These are phyloP conservation scores for Lyophyllum semitale DNA, from an alignment of 768 basidiomycete species.

Conservation along the genomic window DNA sequence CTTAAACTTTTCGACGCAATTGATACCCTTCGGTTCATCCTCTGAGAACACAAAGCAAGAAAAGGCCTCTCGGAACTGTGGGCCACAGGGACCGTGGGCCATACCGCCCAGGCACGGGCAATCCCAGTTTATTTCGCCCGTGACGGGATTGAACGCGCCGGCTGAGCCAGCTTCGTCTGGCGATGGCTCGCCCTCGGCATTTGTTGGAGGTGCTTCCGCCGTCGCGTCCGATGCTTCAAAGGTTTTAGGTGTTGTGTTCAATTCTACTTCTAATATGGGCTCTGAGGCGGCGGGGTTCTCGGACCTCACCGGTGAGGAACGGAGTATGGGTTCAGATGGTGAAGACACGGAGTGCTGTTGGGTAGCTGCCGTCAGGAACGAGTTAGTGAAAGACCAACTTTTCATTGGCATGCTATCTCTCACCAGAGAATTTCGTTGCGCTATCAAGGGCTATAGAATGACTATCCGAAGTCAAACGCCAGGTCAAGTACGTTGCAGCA, in stretches of 20 bases:
- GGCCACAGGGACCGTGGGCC: slow-evolving; percentile 96
- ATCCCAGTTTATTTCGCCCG: slow-evolving; percentile 99
- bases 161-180: slow-evolving; percentile 21
- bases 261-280: slow-evolving; percentile 17
- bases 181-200: slow-evolving; percentile 8
- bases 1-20: slow-evolving; percentile 97
- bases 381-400: neutral
- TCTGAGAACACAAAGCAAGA: slow-evolving; percentile 96
- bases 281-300: neutral
- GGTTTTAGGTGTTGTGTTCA: neutral
- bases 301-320: slow-evolving; percentile 5
- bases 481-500: slow-evolving; percentile 48
- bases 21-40: slow-evolving; percentile 94
- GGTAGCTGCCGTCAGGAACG: slow-evolving; percentile 3
- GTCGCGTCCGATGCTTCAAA: neutral
- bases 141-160: slow-evolving; percentile 90
- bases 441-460: slow-evolving; percentile 52
- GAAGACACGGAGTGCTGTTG: slow-evolving; percentile 17
- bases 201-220: neutral
- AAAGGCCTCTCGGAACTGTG: slow-evolving; percentile 92
- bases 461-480: slow-evolving; percentile 42
- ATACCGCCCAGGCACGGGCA: slow-evolving; percentile 99
- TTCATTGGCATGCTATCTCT: slow-evolving; percentile 7
- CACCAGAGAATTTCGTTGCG: slow-evolving; percentile 26
- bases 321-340: slow-evolving; percentile 19